phyloP scores from a whole-genome alignment of 2,329 filamentous ascomycete genomes.

The Parascedosporium putredinis region DNA sequence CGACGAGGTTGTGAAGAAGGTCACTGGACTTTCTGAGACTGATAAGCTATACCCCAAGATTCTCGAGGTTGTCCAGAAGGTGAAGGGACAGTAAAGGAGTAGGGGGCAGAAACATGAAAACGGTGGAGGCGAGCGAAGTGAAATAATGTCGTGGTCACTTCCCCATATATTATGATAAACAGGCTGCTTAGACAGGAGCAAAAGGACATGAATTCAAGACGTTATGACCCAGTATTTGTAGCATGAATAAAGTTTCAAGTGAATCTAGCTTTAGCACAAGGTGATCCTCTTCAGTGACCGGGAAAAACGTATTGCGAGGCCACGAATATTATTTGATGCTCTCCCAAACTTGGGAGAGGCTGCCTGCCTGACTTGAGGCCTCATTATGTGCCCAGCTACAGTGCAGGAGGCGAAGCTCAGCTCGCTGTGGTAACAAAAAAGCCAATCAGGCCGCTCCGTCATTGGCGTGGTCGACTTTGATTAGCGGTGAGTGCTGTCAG shows the following conservation, averaged over 20 bases:
- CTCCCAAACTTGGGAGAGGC: no score
- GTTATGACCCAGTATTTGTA: not conserved
- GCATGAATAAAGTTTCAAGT: no score
- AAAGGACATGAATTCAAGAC: constrained; percentile 1
- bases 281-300: no score
- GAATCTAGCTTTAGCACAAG: no score
- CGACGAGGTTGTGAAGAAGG: constrained; percentile 64
- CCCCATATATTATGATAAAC: not conserved
- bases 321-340: no score
- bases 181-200: constrained; percentile 2
- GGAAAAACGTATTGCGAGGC: no score
- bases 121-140: not conserved
- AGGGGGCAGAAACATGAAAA: not conserved
- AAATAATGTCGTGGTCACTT: constrained; percentile 1
- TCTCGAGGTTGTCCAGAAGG: constrained; percentile 68
- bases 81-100: constrained; percentile 49
- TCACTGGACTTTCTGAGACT: constrained; percentile 67
- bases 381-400: no score
- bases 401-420: no score
- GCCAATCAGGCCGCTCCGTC: no score
- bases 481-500: not conserved
- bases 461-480: no score
- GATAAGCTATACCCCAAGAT: constrained; percentile 73
- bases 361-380: no score
- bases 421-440: no score